Base-by-base conservation (phyloP, 108 stramenopile species). In the Bacterosira constricta region DNA sequence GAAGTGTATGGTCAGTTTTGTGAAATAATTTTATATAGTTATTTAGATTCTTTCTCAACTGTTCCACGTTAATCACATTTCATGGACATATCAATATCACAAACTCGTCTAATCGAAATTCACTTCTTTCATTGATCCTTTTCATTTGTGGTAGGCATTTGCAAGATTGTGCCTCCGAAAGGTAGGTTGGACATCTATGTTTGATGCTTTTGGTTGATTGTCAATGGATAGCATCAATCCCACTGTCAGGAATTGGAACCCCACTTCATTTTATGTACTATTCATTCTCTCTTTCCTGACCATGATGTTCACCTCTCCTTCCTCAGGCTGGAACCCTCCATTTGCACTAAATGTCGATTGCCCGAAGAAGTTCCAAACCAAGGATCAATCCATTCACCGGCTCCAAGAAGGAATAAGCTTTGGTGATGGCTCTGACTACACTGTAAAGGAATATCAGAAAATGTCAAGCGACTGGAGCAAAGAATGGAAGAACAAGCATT, bases 101-200 rank as follows among this genome's bases (percentile, higher is more conserved):
- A 6, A 4, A 18, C 46, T 47, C n/a, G n/a, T n/a, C 46, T 3
- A 8, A 47, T 2, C 46, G 6, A 21, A 47, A 2, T 18, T 23
- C 5, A 2, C 23, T 18, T 47, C 4, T 47, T 23, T 23, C 46
- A 47, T 8, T 47, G 17, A 47, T 23, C 1, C 53, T 34, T 7
- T 54, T 29, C 34, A 15, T 13, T 13, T n/a, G 17, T 29, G 0
- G 21, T 17, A 54, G 53, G 99, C 61, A 97, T 99, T 70, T 90
- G 86, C 70, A 98, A 96, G 78, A 98, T 99, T 58, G 96, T 98
- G 0, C 99, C 99, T 53, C 99, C 99, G 1, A 62, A 78, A 34
- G 98, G 96, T 36, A 96, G 96, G 99, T 64, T 45, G 32, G 13
- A 37, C 27, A 50, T 44, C 32, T 30, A 59, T 31, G 27, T 59